Conservation (phyloP, 495 filamentous ascomycete species). For the Talaromyces nanjingensis region DNA sequence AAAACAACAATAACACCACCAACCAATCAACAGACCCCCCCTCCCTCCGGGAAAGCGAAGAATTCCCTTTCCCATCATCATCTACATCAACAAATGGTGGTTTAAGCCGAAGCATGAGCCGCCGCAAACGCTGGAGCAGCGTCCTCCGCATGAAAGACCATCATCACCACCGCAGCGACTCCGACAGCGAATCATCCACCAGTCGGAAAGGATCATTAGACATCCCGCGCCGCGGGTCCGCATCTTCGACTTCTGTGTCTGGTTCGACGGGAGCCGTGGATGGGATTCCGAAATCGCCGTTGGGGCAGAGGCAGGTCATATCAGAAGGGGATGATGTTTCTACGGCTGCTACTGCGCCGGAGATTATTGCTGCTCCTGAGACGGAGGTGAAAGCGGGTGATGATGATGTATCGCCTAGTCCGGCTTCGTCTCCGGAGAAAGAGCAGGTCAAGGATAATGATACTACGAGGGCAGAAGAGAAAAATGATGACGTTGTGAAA, state of each 20-base stretch:
- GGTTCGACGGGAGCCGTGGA: background rate
- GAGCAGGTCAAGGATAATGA: background rate
- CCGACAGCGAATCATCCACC: background rate
- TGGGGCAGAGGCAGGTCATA: background rate
- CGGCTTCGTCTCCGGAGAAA: background rate
- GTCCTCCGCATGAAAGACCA: constrained; percentile 34
- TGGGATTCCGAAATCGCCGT: constrained; percentile 3
- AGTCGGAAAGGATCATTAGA: constrained; percentile 2
- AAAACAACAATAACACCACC: background rate
- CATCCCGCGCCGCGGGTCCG: background rate
- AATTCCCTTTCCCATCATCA: constrained; percentile 16
- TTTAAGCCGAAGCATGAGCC: constrained; percentile 32
- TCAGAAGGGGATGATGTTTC: background rate
- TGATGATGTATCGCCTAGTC: background rate
- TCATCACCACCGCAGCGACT: constrained; percentile 11
- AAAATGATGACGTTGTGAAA: background rate
- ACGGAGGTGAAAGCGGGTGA: background rate
- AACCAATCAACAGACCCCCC: constrained; percentile 2
- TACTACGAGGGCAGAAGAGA: background rate
- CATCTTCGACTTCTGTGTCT: background rate
- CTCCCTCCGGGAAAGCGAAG: constrained; percentile 10
- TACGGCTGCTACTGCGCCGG: background rate
- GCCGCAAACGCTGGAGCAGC: constrained; percentile 41
- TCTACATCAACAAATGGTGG: constrained; percentile 10
- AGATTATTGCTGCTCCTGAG: background rate